Conservation (phyloP, 2,329 filamentous ascomycete genomes). For the Cladosporium sp. region DNA sequence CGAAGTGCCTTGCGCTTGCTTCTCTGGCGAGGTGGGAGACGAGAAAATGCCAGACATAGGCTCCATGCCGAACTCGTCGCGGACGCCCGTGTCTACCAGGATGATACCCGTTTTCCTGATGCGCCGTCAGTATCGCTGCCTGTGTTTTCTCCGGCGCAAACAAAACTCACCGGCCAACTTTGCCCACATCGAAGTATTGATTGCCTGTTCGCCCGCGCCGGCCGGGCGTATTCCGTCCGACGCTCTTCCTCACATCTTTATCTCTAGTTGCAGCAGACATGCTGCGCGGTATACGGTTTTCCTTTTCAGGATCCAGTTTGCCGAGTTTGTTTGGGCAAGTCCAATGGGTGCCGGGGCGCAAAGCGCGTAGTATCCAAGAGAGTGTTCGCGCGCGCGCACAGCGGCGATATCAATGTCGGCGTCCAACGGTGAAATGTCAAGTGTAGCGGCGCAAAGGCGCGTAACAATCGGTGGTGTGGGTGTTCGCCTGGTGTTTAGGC, state of each 20-base stretch:
- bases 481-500: constrained; percentile 2
- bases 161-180: constrained; percentile 28
- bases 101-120: constrained; percentile 83
- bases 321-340: background rate
- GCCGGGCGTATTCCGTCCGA: constrained; percentile 23
- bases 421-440: background rate
- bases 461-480: background rate
- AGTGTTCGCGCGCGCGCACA: background rate
- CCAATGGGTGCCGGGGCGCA: constrained; percentile 10
- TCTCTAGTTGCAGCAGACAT: constrained; percentile 22
- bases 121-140: constrained; percentile 16
- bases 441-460: background rate
- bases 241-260: constrained; percentile 13
- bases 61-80: constrained; percentile 91
- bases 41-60: constrained; percentile 84
- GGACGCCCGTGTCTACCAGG: constrained; percentile 69
- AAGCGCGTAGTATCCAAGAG: constrained; percentile 2
- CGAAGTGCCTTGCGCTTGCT: constrained; percentile 15
- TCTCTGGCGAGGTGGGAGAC: constrained; percentile 65
- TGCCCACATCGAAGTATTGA: constrained; percentile 34
- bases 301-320: constrained; percentile 28
- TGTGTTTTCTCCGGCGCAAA: background rate
- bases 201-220: constrained; percentile 27
- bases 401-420: constrained; percentile 10
- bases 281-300: constrained; percentile 24